Evolutionary conservation across 495 filamentous ascomycete species (phyloP), one percentile per base, ranked within the genome.

Genomic region (Penicillium atrosanguineum): DNA sequence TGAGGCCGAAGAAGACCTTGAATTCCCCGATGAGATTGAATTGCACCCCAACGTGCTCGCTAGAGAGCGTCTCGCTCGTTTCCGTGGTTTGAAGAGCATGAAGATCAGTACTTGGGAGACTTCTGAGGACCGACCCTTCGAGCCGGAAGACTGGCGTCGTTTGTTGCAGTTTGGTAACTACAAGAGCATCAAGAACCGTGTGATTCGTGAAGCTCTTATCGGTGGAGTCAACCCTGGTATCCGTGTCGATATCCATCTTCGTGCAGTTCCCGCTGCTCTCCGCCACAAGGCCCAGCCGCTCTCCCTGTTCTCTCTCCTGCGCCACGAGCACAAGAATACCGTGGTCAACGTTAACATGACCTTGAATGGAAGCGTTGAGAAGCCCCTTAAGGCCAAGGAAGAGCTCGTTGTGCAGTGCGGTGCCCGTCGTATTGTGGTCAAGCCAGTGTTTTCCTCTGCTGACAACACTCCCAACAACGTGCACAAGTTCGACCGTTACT

Each of bases 21-120:
- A 97, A 60, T 98, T 97, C 72, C 94, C 94, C 5, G 94, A 98
- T 54, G 94, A 98, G 69, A 92, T 97, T 60, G 94, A 98, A 68
- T 78, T 98, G 39, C 89, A 87, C 58, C 94, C 95, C 0, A 84
- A 92, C 46, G 90, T 92, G 2, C 77, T 89, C 38, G 94, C 92
- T 3, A 75, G 90, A 39, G 94, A 98, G 70, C 81, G 94, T 4
- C 73, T 97, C 43, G 81, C 87, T 14, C 81, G 88, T 46, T 98
- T 95, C 71, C 74, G 94, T 63, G 94, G 94, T 16, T 70, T 98
- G 48, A 97, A 96, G 78, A 95, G 85, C 64, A 64, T 97, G 50
- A 84, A 89, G 56, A 87, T 88, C 16, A 94, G 89, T 63, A 73
- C 77, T 38, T 98, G 94, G 94, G 87, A 95, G 57, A 90, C 85